Conservation (phyloP, 805 yeast species). For the Spathaspora gorwiae region DNA sequence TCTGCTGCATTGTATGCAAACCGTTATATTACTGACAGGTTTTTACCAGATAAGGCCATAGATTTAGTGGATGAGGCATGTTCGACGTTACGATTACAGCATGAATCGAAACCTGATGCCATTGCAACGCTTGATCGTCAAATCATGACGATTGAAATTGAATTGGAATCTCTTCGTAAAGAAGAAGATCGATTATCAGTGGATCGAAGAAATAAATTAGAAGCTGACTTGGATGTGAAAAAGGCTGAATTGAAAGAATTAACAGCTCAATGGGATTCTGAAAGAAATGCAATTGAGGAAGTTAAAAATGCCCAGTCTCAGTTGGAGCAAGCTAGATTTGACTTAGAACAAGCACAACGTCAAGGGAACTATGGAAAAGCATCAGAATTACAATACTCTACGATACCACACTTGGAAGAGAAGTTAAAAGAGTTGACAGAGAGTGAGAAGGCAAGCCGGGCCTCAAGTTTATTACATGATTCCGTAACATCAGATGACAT, state of each 20-base stretch:
- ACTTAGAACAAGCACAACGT: constrained; percentile 77
- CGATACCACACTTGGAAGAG: constrained; percentile 73
- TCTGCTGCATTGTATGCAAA: constrained; percentile 89
- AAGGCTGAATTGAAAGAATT: constrained; percentile 63
- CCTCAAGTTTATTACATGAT: constrained; percentile 63
- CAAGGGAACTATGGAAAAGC: constrained; percentile 84
- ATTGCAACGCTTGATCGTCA: constrained; percentile 83
- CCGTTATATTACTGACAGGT: constrained; percentile 87
- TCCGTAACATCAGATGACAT: constrained; percentile 93
- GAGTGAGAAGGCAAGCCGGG: constrained; percentile 24
- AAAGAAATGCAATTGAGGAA: constrained; percentile 68
- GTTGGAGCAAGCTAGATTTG: constrained; percentile 78
- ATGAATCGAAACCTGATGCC: constrained; percentile 95
- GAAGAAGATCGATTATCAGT: constrained; percentile 82
- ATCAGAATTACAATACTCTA: constrained; percentile 82
- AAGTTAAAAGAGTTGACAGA: constrained; percentile 47
- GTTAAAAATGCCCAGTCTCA: constrained; percentile 77
- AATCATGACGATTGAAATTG: constrained; percentile 92
- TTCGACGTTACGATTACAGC: constrained; percentile 89
- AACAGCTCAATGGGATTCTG: constrained; percentile 83
- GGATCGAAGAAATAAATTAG: constrained; percentile 73
- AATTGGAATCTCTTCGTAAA: constrained; percentile 86
- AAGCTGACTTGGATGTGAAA: constrained; percentile 60
- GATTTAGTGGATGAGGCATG: constrained; percentile 97
- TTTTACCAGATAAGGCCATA: constrained; percentile 92